A percentile compares a stretch with the other conserved stretches of the same genome.
These are phyloP conservation scores for Phytophthora citricola DNA, from an alignment of 352 stramenopile species.

Conservation along the genomic window DNA sequence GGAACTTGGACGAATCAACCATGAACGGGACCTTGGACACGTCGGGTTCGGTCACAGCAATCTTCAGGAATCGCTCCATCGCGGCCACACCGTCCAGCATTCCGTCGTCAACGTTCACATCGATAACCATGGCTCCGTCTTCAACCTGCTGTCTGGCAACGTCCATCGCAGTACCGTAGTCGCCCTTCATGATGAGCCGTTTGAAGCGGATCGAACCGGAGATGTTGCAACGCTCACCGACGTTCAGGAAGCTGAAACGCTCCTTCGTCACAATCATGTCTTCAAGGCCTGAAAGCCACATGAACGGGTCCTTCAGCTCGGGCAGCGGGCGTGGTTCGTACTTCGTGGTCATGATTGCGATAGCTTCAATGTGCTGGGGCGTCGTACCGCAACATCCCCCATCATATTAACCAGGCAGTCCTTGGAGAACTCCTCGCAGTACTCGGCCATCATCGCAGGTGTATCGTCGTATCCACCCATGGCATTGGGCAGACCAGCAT, in stretches of 20 bases:
- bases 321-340: constrained; percentile 89
- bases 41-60: constrained; percentile 96
- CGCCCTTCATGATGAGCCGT: constrained; percentile 94
- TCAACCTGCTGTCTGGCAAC: constrained; percentile 97
- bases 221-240: constrained; percentile 97
- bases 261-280: constrained; percentile 95
- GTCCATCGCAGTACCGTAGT: constrained; percentile 96
- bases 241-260: constrained; percentile 95
- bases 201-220: constrained; percentile 96
- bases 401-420: constrained; percentile 97
- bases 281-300: constrained; percentile 97
- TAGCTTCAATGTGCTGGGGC: constrained; percentile 94
- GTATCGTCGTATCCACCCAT: constrained; percentile 98
- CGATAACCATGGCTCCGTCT: constrained; percentile 97
- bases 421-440: constrained; percentile 96
- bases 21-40: constrained; percentile 97
- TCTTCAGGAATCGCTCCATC: constrained; percentile 98
- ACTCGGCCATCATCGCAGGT: constrained; percentile 92
- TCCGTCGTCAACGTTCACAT: constrained; percentile 99
- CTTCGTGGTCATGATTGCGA: constrained; percentile 77
- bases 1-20: constrained; percentile 98
- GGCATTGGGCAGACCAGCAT: constrained; percentile 96
- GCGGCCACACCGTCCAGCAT: constrained; percentile 95
- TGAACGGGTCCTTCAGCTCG: constrained; percentile 88
- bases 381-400: constrained; percentile 97